Base-by-base conservation (phyloP, 2,329 filamentous ascomycete species). In the Pseudogymnoascus sp. region DNA sequence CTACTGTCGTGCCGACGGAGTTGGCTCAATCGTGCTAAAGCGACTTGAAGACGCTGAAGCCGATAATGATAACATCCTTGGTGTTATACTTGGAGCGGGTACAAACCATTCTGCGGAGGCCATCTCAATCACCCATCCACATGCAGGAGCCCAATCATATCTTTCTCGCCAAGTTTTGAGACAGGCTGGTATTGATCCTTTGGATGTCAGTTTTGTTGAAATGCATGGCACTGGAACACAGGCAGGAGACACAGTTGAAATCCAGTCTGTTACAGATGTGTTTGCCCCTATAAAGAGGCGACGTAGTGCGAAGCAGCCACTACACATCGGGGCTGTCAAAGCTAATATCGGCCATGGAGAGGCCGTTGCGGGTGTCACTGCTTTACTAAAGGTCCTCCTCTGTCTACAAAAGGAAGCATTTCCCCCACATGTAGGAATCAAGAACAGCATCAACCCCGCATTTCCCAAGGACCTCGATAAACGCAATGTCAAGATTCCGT, bases 41-140 rank as follows among this genome's bases (percentile, higher is more conserved):
- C 68, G 73, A 2, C 68, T 81, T 1, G 70, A 74, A 11, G 73
- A 78, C 63, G 81, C 81, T 1, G 61, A 76, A 16, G 72, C 72
- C 0, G 80, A 82, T 58, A 76, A 76, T 0, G 78, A 83, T 64
- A 69, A 69, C 0, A 76, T 82, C 21, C 60, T 75, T 0, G 80
- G 73, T 7, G 71, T 78, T 0, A 87, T 95, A 59, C 78, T 88
- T 0, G 88, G 85, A 31, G 83, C 87, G 0, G 83, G 84, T 10
- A 41, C 38, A 11, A 41, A 41, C 38, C 38, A 41, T 11, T 92
- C 87, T 1, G 87, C 87, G 0, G 85, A 91, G 68, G 86, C 89
- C 49, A 84, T 90, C 26, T 91, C 89, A 2, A 93, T 93, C 69
- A 92, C 89, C 0, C 88, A 90, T 62, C 90, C 91, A 1, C 89